Conservation (phyloP, 169 alveolate genomes). For the Cryptosporidium tyzzeri region DNA sequence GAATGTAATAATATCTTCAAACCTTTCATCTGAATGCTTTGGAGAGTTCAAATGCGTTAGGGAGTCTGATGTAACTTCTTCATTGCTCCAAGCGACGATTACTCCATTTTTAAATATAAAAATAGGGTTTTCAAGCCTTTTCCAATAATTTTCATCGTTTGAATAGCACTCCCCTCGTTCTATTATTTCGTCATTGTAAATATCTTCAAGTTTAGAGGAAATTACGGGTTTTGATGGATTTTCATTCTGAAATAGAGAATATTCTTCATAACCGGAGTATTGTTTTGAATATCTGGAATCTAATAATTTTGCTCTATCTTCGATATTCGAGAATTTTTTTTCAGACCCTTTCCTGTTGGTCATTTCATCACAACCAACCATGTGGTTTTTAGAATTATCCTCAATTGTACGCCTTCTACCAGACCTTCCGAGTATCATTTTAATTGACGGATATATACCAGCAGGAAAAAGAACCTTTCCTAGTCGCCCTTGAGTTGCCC, state of each 20-base stretch:
- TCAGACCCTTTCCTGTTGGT: not conserved
- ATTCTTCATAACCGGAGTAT: not conserved
- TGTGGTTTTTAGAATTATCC: not conserved
- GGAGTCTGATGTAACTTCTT: slow-evolving; percentile 26
- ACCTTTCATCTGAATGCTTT: slow-evolving; percentile 77
- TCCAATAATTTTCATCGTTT: slow-evolving; percentile 55
- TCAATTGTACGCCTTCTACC: not conserved
- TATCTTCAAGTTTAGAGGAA: not conserved
- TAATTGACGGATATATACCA: slow-evolving; percentile 46
- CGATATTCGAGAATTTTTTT: not conserved
- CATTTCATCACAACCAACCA: not conserved
- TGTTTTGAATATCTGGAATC: not conserved
- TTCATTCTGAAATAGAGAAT: not conserved
- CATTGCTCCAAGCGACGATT: slow-evolving; percentile 79
- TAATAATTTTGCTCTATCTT: not conserved
- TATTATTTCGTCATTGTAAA: not conserved
- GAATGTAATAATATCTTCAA: slow-evolving; percentile 74
- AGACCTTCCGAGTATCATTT: not conserved
- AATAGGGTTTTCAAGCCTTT: slow-evolving; percentile 69
- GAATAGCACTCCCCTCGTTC: slow-evolving; percentile 30
- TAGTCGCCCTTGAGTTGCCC: slow-evolving; percentile 63
- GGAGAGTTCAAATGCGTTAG: slow-evolving; percentile 46
- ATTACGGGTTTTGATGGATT: not conserved
- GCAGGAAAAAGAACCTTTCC: slow-evolving; percentile 71
- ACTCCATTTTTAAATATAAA: slow-evolving; percentile 80